Evolutionary conservation across 345 rosid species (phyloP), one percentile per base, ranked within the genome.

Genomic region (Clausena lansium): DNA sequence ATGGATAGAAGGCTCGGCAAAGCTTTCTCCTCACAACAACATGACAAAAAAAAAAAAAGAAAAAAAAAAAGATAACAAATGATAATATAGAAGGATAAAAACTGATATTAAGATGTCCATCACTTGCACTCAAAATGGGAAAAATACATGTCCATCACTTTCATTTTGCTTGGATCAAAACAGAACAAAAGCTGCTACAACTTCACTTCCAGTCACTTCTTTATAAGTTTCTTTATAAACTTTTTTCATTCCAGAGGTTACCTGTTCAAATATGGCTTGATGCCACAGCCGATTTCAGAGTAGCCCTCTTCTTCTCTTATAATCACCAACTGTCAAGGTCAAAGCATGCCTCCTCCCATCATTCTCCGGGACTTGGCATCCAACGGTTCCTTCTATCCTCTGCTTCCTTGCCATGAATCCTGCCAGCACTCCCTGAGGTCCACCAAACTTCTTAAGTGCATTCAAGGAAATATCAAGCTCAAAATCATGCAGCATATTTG

Each of bases 251-350:
- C 60, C 69, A 20, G 20, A 4, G 9, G 27, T 22, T 45, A 63
- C 32, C 60, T 62, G 70, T 7, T 10, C 41, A 32, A 58, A 61
- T 47, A n/a, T 19, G 22, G 77, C 60, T 62, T 22, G 41, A 6
- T 5, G 32, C 4, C 50, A 24, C 30, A n/a, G n/a, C 50, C 33
- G 15, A 65, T 75, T 57, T 92, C 88, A 97, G 62, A 97, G 92
- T 78, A 97, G 98, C 67, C 99, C 98, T 83, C 98, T 93, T 77
- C 99, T 88, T 82, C 98, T 94, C 89, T 97, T 94, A 94, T 97
- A 97, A 78, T 94, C 99, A 67, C 99, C 85, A 60, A 97, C 98
- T 17, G 98, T 97, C 83, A 97, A 83, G 61, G 99, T 94, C 78
- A 93, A 86, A 50, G 88, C 90, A 77, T 91, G 98, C 68, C 99